These are phyloP conservation scores for Crotalaria pallida DNA, from an alignment of 306 rosid genomes.

Conservation along the genomic window DNA sequence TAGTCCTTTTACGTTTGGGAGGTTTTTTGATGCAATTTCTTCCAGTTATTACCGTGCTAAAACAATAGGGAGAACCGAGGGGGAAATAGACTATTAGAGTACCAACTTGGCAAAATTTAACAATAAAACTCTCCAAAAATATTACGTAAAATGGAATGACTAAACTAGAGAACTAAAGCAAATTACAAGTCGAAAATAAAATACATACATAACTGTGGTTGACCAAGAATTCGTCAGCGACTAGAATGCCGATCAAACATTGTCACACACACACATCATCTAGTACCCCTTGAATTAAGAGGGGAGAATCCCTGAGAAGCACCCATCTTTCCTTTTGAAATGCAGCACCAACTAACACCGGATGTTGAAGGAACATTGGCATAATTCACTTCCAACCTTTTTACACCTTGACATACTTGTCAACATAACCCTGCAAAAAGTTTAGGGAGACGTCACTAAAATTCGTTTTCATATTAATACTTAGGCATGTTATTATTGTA, in stretches of 20 bases:
- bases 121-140: conserved; percentile 10
- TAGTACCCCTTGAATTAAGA: neutral
- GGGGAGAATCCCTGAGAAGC: conserved; percentile 15
- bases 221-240: conserved; percentile 25
- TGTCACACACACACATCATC: conserved; percentile 16
- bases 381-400: neutral
- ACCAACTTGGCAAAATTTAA: neutral
- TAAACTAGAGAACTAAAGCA: conserved; percentile 3
- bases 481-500: neutral
- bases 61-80: conserved; percentile 4
- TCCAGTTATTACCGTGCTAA: conserved; percentile 8
- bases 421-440: conserved; percentile 76
- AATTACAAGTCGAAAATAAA: conserved; percentile 26
- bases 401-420: conserved; percentile 68
- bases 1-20: neutral
- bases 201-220: conserved; percentile 34
- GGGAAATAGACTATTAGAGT: neutral
- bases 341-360: conserved; percentile 12
- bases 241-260: conserved; percentile 19
- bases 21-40: neutral
- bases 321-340: conserved; percentile 9
- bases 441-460: conserved; percentile 11
- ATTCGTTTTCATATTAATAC: neutral
- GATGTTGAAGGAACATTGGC: conserved; percentile 10
- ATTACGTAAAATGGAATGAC: conserved; percentile 18